Evolutionary conservation across 257 asterid species (phyloP), one percentile per base, ranked within the genome.

Genomic region (Marsdenia floribunda): DNA sequence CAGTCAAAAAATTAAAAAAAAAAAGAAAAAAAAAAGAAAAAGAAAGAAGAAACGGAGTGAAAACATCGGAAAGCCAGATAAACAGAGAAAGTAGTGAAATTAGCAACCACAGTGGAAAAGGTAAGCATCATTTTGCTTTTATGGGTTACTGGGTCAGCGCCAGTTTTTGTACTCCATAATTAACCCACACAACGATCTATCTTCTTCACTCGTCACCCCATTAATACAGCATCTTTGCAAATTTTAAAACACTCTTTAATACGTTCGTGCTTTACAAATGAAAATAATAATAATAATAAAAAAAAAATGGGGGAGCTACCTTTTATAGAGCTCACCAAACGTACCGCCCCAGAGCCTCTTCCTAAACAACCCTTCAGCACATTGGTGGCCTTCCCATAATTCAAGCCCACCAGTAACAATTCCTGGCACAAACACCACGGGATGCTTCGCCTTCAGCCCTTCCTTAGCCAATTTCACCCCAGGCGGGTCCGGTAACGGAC

Each of bases 301-400:
- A 52, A 37, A 60, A 12, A 42, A 55, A 59, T 55, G 26, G 49
- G 50, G 26, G 12, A 13, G 29, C 52, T 76, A 84, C 98, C 96
- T 87, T 78, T 79, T 90, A 81, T 90, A 92, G 61, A 90, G 71
- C 64, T 92, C 97, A 73, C 97, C 97, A 77, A 92, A 92, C 35
- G 93, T 89, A 63, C 97, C 97, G 55, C 97, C 97, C 98, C 98
- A 91, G 5, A 91, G 91, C 89, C 96, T 88, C 86, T 88, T 90
- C 52, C 97, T 80, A 70, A 93, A 93, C 87, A 93, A 77, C 4
- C 96, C 98, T 77, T 93, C 98, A 47, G 97, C 95, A 81, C 98
- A 93, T 47, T 90, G 78, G 79, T 89, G 96, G 21, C 98, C 97
- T 76, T 91, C 93, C 97, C 98, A 91, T 80, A 93, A 64, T 86